Conservation (phyloP, 176 grass and related monocot species). For the Alopecurus myosuroides region DNA sequence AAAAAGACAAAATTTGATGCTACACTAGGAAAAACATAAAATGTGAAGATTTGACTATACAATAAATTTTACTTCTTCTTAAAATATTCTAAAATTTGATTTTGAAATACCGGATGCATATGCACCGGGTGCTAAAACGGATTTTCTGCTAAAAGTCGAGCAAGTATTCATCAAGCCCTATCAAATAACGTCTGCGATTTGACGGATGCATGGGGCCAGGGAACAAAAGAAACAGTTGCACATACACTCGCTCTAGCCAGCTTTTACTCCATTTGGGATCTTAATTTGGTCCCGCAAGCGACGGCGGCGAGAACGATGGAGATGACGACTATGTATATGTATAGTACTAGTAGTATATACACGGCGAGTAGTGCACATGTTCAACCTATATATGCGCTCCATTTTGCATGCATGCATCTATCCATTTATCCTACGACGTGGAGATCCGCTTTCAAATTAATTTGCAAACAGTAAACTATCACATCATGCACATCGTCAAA, state of each 20-base stretch:
- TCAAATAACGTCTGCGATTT: background rate
- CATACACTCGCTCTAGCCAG: slow-evolving; percentile 6
- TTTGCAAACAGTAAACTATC: background rate
- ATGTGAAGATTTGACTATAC: too few relatives aligned
- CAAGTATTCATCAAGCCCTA: too few relatives aligned
- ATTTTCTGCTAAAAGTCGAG: too few relatives aligned
- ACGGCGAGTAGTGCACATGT: background rate
- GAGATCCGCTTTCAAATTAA: background rate
- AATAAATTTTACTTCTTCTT: too few relatives aligned
- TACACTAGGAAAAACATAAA: too few relatives aligned
- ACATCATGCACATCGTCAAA: background rate
- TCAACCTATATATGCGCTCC: background rate
- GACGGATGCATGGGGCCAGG: slow-evolving; percentile 14
- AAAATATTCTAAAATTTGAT: too few relatives aligned
- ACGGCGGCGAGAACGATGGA: background rate
- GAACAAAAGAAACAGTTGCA: slow-evolving; percentile 19
- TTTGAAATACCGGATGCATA: too few relatives aligned
- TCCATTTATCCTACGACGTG: background rate
- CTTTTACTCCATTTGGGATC: slow-evolving; percentile 2
- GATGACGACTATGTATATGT: background rate
- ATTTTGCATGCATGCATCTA: background rate
- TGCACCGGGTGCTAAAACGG: too few relatives aligned
- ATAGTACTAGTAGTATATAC: background rate
- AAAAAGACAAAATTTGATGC: too few relatives aligned
- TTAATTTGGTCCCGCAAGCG: background rate